Base-by-base conservation (phyloP, 176 grass and related monocot genomes). In the Stipa capillata region DNA sequence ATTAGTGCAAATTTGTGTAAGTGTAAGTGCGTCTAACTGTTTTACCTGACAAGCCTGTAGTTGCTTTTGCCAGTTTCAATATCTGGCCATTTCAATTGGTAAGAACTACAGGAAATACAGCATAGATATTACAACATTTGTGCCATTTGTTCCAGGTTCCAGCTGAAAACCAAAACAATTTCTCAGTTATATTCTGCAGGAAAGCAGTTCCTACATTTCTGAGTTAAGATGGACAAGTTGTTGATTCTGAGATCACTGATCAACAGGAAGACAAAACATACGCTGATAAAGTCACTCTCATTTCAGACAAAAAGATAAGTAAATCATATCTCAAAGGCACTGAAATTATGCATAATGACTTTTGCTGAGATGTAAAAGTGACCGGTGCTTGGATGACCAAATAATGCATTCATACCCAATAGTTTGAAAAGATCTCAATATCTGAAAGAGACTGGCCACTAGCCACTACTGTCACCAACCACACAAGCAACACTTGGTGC, bases 401-500 rank as follows among this genome's bases (percentile, higher is more conserved):
- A 41, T 57, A 74, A 39, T 56, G 7, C 56, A 31, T 16, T 24
- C n/a, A 74, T 25, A 24, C 6, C 34, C 21, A 74, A 40, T 57
- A 51, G 34, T 10, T 74, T 21, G n/a, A 40, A 39, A 74, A 41
- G 72, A 74, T 29, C 34, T 28, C 49, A 34, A 86, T 34, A 56
- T 72, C 57, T 65, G 47, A 85, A 79, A 79, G 75, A 53, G 76
- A 73, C 76, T 25, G 58, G 25, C 58, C 84, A 74, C 57, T 72
- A 47, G 58, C 60, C 68, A 80, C 36, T 36, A 65, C 14, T 16
- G 28, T 36, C 36, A 79, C 58, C 76, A 74, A 86, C 76, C 76
- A 79, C 75, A 65, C 23, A 25, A 31, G 57, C 36, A 79, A 85
- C 70, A 85, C 76, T 89, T 85, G 87, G 82, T 81, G 45, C 76